Conservation (phyloP, 805 yeast species). For the Yamadazyma olivae region DNA sequence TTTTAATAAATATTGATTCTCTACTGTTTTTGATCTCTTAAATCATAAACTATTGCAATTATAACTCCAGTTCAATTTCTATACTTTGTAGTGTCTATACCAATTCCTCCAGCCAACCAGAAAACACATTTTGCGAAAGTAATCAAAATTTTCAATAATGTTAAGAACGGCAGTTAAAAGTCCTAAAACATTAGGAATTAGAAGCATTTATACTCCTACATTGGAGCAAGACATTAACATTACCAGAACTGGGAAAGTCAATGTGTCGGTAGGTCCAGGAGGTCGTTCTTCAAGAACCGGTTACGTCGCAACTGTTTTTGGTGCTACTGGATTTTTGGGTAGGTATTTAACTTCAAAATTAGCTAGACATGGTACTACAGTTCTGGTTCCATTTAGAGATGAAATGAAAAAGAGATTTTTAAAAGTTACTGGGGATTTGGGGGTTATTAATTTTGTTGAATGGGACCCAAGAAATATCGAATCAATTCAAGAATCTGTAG, state of each 20-base stretch:
- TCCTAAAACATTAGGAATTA: conserved; percentile 14
- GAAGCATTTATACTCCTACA: conserved; percentile 39
- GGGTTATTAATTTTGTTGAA: conserved; percentile 81
- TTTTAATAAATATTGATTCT: neutral
- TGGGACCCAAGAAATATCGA: conserved; percentile 75
- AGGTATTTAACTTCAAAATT: conserved; percentile 66
- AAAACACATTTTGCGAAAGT: conserved; percentile 11
- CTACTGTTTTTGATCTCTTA: no score
- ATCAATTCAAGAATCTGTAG: conserved; percentile 73
- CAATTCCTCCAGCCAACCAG: conserved; percentile 35
- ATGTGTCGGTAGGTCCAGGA: conserved; percentile 68
- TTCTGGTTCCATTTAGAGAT: conserved; percentile 78
- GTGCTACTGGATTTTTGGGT: conserved; percentile 78
- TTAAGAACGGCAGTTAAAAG: conserved; percentile 3
- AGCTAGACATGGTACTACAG: conserved; percentile 78
- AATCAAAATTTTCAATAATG: conserved; percentile 9
- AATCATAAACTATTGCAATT: no score
- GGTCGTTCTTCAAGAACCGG: conserved; percentile 87
- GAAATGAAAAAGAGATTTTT: conserved; percentile 73
- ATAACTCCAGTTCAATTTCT: no score
- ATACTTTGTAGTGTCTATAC: no score
- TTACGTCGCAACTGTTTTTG: conserved; percentile 84
- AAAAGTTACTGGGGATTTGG: conserved; percentile 82
- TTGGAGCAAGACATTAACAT: conserved; percentile 62
- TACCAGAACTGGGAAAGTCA: conserved; percentile 72